A percentile compares a stretch with the other conserved stretches of the same genome.
These are phyloP conservation scores for Mentha longifolia DNA, from an alignment of 257 asterid genomes.

Conservation along the genomic window DNA sequence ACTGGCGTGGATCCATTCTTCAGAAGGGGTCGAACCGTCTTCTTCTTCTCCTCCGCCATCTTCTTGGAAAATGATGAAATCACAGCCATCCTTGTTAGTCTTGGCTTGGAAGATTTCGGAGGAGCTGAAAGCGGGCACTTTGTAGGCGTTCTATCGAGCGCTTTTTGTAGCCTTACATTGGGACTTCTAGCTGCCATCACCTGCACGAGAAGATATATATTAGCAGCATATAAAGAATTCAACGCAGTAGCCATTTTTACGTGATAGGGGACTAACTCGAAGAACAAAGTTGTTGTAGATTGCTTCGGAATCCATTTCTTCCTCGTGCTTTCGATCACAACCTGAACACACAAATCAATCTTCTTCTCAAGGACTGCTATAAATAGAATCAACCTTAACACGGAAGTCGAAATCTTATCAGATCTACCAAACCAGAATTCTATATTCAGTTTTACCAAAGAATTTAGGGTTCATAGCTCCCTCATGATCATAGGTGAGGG, in stretches of 20 bases:
- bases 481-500: too few relatives aligned
- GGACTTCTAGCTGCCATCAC: constrained; percentile 99
- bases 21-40: constrained; percentile 40
- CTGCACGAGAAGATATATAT: constrained; percentile 48
- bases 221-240: background rate
- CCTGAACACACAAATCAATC: constrained; percentile 54
- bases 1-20: constrained; percentile 61
- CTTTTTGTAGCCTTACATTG: constrained; percentile 67
- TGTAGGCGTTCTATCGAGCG: constrained; percentile 60
- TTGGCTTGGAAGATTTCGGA: constrained; percentile 72
- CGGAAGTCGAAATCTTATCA: too few relatives aligned
- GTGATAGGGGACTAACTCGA: constrained; percentile 58
- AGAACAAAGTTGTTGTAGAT: constrained; percentile 84
- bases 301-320: constrained; percentile 88
- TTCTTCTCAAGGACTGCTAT: constrained; percentile 1
- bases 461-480: too few relatives aligned
- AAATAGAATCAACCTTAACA: background rate
- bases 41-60: constrained; percentile 47
- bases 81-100: constrained; percentile 57
- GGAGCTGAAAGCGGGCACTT: constrained; percentile 95
- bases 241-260: background rate
- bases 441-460: too few relatives aligned
- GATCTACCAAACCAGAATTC: too few relatives aligned
- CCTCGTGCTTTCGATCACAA: constrained; percentile 89
- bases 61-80: constrained; percentile 63